Evolutionary conservation across 306 rosid genomes (phyloP).

Genomic region (Oxytropis ochrocephala): DNA sequence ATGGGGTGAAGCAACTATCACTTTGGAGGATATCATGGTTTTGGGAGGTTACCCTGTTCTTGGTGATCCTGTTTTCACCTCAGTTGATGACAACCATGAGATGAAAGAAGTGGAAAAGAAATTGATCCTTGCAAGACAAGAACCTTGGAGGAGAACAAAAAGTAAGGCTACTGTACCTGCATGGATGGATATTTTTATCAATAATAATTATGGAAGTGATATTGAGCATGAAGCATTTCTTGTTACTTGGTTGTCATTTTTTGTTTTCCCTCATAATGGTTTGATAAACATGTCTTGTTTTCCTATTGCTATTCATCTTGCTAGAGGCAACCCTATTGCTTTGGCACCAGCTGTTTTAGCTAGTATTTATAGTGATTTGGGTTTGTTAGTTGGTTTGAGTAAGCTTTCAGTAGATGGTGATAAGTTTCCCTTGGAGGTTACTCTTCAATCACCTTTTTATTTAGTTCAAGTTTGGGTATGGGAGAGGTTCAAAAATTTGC

Average conservation of each 20-base stretch:
- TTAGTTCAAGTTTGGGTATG: conserved; percentile 58
- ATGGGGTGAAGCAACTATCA: conserved; percentile 52
- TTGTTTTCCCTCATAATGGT: conserved; percentile 15
- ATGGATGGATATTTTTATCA: conserved; percentile 29
- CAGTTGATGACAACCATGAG: conserved; percentile 13
- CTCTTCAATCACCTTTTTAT: conserved; percentile 38
- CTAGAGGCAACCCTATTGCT: conserved; percentile 40
- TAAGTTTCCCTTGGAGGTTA: background rate
- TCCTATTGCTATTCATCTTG: conserved; percentile 41
- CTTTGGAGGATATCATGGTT: conserved; percentile 51
- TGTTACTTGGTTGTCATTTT: conserved; percentile 37
- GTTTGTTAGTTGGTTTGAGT: conserved; percentile 11
- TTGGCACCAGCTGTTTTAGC: conserved; percentile 57
- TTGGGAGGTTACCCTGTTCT: conserved; percentile 42
- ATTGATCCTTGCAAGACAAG: background rate
- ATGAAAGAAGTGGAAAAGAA: conserved; percentile 21
- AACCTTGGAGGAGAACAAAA: background rate
- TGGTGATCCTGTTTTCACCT: conserved; percentile 27
- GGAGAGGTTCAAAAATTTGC: conserved; percentile 45
- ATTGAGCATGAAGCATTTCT: conserved; percentile 62
- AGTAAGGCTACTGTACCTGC: background rate
- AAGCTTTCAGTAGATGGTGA: background rate
- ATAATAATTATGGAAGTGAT: conserved; percentile 31
- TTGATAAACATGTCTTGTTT: background rate
- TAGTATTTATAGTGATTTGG: conserved; percentile 41